phyloP scores from a whole-genome alignment of 2,329 filamentous ascomycete species.

The Aspergillus costaricaensis region DNA sequence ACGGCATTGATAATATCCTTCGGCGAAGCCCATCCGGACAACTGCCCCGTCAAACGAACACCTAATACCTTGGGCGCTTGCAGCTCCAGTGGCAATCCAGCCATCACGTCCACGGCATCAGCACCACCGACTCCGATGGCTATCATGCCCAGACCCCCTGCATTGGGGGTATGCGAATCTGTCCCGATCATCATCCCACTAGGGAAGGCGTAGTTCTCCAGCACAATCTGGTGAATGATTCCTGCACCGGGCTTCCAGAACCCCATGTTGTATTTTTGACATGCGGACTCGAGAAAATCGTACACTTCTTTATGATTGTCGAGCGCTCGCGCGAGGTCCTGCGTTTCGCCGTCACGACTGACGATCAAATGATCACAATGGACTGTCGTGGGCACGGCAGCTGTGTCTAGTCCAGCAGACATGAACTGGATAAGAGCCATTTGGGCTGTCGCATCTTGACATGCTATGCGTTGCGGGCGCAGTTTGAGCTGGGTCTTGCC shows the following conservation, averaged over 20 bases:
- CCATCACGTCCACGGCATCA: constrained; percentile 96
- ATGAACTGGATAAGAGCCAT: background rate
- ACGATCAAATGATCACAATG: background rate
- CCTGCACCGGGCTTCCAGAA: background rate
- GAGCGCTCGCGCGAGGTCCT: background rate
- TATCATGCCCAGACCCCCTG: constrained; percentile 87
- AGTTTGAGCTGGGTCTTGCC: background rate
- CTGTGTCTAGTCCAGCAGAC: background rate
- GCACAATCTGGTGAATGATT: background rate
- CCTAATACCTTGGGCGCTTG: constrained; percentile 70
- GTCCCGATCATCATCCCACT: constrained; percentile 67
- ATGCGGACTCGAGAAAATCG: background rate
- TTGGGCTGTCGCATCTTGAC: background rate
- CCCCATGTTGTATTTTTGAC: background rate
- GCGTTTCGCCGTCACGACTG: background rate
- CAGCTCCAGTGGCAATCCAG: constrained; percentile 89
- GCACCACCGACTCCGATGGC: constrained; percentile 94
- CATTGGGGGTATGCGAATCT: constrained; percentile 94
- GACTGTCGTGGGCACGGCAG: background rate
- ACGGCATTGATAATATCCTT: constrained; percentile 97
- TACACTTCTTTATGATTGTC: background rate
- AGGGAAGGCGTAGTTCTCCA: background rate
- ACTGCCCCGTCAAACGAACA: constrained; percentile 25
- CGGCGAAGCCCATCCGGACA: constrained; percentile 85
- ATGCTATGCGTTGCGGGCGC: background rate